phyloP scores from a whole-genome alignment of 169 alveolate genomes.

The Plasmodium vinckei region DNA sequence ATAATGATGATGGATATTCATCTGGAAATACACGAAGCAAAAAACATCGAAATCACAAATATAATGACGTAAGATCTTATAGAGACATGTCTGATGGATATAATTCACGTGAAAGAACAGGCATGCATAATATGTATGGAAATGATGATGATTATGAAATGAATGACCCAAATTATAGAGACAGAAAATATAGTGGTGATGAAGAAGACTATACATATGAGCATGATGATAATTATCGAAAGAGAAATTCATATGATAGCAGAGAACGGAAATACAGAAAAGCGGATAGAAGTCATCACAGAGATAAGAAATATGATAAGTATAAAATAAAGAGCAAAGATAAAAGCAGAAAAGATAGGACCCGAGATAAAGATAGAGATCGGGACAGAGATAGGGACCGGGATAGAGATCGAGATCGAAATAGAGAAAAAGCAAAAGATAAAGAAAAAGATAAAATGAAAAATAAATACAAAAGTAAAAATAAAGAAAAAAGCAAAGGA shows the following conservation, averaged over 20 bases:
- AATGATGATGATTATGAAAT: neutral
- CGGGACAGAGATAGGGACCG: constrained; percentile 9
- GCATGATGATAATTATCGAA: constrained; percentile 28
- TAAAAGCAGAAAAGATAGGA: neutral
- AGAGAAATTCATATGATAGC: constrained; percentile 39
- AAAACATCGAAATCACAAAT: too few species aligned
- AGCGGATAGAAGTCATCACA: constrained; percentile 19
- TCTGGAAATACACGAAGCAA: too few species aligned
- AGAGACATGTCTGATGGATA: neutral
- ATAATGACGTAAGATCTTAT: too few species aligned
- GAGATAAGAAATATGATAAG: constrained; percentile 41
- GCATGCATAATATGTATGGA: neutral
- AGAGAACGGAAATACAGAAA: constrained; percentile 61
- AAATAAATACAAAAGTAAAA: constrained; percentile 26
- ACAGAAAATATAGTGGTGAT: constrained; percentile 7
- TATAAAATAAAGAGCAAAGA: constrained; percentile 17
- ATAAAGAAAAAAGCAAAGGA: constrained; percentile 11
- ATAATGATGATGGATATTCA: neutral
- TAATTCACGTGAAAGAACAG: neutral
- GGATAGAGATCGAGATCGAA: constrained; percentile 10
- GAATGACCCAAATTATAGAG: neutral
- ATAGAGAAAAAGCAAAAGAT: neutral
- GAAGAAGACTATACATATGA: constrained; percentile 20
- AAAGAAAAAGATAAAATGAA: constrained; percentile 7
- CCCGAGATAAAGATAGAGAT: constrained; percentile 19